Base-by-base conservation (phyloP, 805 yeast species). In the Candida tammaniensis region DNA sequence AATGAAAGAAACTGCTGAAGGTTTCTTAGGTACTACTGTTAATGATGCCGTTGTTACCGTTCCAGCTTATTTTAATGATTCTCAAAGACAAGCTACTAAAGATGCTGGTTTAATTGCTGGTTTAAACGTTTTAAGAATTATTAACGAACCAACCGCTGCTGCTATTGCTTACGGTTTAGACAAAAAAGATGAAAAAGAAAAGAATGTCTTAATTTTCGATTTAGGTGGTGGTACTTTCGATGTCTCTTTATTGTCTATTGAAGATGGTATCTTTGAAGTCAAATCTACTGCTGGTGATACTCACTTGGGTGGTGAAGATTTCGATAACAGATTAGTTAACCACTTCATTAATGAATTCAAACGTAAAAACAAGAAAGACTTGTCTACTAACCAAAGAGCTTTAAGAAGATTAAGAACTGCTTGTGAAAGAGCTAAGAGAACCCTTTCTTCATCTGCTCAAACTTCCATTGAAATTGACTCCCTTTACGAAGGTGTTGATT, bases 341-440 rank as follows among this genome's bases (percentile, higher is more conserved):
- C 91, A 81, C 78, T 89, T 89, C 64, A 86, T 82, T 51, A 81
- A 78, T 62, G 97, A 91, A 74, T 91, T 89, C 83, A 89, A 91
- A 87, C 82, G 96, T 76, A 89, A 91, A 81, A 78, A 86, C 82
- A 87, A 87, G 83, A 86, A 87, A 78, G 98, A 91, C 66, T 71
- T 91, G 49, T 78, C 95, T 35, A 51, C 78, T 55, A 88, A 89
- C 82, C 96, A 88, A 76, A 86, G 98, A 78, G 94, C 98, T 47
- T 76, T 91, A 64, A 86, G 98, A 79, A 87, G 97, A 82, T 79
- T 89, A 68, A 85, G 97, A 80, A 89, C 97, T 52, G 96, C 97
- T 55, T 88, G 96, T 75, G 98, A 89, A 78, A 84, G 98, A 72
- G 98, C 98, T 48, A 89, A 89, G 94, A 87, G 98, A 80, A 87